Evolutionary conservation across 139 green algal genomes (phyloP), one percentile per base, ranked within the genome.

Genomic region (Chlamydomonas sp.): DNA sequence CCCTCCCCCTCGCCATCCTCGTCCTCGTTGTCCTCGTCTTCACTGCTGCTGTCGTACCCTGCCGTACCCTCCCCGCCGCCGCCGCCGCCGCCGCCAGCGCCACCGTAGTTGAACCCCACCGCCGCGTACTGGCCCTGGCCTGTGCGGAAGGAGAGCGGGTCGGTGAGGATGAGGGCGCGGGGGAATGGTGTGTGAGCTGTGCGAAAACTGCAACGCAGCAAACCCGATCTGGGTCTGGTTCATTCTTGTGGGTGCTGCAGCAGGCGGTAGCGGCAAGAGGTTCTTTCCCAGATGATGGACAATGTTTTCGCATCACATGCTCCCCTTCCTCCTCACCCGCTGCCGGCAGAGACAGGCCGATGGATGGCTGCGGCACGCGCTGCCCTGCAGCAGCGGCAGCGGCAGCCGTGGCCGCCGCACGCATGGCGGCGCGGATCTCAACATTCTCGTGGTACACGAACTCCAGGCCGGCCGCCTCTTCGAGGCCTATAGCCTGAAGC

Each of bases 81-180:
- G 18, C n/a, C 72, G 5, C 63, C 82, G 18, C 5, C 77, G 0
- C 5, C 72, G 57, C 14, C 49, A 1, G 71, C 68, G 17, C 80
- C 90, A 4, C 90, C 92, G 77, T 97, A 97, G 71, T 83, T 91
- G 79, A 96, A 97, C 10, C 94, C 94, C 60, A 96, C 92, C 2
- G 93, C 93, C 7, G 90, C 88, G 78, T 92, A 97, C 63, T 83
- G 18, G 0, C 94, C 94, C 16, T 79, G 84, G 18, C 94, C 94
- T 83, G 91, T 85, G 57, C 80, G 16, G 8, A 49, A 49, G 31
- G 31, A 49, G 31, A 49, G 31, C 31, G 31, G 31, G 31, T 49
- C 31, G 31, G 31, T 49, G 31, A 49, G 31, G 31, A 49, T 49
- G 31, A 49, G 31, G 31, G 31, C 31, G 31, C 31, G 31, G 31